These are phyloP conservation scores for Astrephomene gubernaculifera DNA, from an alignment of 139 green algal genomes.

Conservation along the genomic window DNA sequence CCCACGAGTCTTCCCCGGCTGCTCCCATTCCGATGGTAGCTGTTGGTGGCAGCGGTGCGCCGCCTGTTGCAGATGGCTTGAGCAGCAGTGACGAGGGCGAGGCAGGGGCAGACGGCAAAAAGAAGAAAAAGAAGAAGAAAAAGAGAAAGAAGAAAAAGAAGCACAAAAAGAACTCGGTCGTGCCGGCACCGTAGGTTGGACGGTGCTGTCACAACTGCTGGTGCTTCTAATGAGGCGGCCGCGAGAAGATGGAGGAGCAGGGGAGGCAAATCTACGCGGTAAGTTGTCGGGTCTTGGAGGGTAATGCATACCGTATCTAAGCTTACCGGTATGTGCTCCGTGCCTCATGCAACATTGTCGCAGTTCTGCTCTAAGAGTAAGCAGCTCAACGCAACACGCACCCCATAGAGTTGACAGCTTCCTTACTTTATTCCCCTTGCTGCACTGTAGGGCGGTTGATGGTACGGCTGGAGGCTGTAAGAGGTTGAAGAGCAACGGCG, in stretches of 20 bases:
- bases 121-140: neutral
- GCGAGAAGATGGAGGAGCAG: neutral
- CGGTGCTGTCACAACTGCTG: neutral
- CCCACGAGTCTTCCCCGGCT: too few species aligned
- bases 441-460: too few species aligned
- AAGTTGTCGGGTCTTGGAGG: neutral
- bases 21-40: too few species aligned
- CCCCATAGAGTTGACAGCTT: too few species aligned
- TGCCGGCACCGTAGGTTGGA: neutral
- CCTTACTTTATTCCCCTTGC: too few species aligned
- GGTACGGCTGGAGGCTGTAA: too few species aligned
- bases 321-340: too few species aligned
- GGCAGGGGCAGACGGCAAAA: neutral
- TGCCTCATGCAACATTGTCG: neutral
- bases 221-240: neutral
- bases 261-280: neutral
- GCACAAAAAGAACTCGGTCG: neutral
- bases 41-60: neutral
- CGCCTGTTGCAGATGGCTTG: neutral
- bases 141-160: slow-evolving; percentile 8
- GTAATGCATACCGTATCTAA: too few species aligned
- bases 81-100: neutral
- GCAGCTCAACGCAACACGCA: too few species aligned
- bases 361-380: neutral
- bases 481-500: too few species aligned